A percentile compares a stretch with the other conserved stretches of the same genome.
These are phyloP conservation scores for Yarrowia phangngaensis DNA, from an alignment of 805 yeast genomes.

Conservation along the genomic window DNA sequence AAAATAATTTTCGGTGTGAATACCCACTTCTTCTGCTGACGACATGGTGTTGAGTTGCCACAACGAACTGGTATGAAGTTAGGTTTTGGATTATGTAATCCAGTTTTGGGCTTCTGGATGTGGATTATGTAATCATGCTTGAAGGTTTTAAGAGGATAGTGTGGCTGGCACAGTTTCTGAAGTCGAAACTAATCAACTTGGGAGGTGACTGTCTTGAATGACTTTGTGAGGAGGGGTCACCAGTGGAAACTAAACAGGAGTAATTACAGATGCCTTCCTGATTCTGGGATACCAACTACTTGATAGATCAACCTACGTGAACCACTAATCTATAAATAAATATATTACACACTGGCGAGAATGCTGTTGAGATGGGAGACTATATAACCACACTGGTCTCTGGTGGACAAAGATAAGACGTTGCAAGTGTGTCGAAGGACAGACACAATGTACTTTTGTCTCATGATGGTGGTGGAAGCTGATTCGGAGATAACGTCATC, in stretches of 20 bases:
- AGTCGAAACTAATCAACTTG: not conserved
- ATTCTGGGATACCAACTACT: too few species aligned
- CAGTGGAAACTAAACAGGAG: not conserved
- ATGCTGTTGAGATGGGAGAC: slow-evolving; percentile 15
- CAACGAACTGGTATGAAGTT: too few species aligned
- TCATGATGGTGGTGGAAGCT: not conserved
- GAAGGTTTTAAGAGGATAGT: too few species aligned
- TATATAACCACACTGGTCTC: slow-evolving; percentile 18
- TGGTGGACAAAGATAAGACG: slow-evolving; percentile 4
- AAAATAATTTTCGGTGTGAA: not conserved
- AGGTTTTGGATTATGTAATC: slow-evolving; percentile 27
- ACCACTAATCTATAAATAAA: not conserved
- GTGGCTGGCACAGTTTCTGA: too few species aligned
- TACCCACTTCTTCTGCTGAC: slow-evolving; percentile 25
- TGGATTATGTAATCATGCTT: too few species aligned
- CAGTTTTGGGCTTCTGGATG: too few species aligned
- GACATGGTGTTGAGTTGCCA: slow-evolving; percentile 18
- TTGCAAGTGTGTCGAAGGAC: slow-evolving; percentile 16
- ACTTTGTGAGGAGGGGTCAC: not conserved
- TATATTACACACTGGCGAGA: not conserved
- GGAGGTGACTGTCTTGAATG: not conserved
- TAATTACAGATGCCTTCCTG: too few species aligned
- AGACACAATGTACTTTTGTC: slow-evolving; percentile 2
- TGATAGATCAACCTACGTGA: too few species aligned
- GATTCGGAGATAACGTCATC: slow-evolving; percentile 19